Evolutionary conservation across 1,284 basidiomycete species (phyloP).

Genomic region (Puccinia novopanici): DNA sequence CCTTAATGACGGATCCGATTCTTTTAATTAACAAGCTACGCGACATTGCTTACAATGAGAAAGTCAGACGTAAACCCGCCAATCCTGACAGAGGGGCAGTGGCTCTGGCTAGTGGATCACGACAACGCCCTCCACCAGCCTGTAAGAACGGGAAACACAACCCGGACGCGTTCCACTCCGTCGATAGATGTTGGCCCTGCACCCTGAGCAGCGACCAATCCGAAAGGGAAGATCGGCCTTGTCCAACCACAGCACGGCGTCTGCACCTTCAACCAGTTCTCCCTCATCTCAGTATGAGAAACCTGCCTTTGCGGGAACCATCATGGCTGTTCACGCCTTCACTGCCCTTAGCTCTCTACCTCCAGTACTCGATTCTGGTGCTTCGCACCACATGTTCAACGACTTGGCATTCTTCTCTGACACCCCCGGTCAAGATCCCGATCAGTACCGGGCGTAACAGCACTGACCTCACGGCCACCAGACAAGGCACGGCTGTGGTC

Average conservation of each 20-base stretch:
- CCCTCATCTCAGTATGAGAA: too few relatives aligned
- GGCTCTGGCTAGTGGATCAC: not conserved
- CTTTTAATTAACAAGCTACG: not conserved
- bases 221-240: too few relatives aligned
- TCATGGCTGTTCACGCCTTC: not conserved
- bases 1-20: not conserved
- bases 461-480: too few relatives aligned
- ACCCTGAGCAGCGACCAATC: not conserved
- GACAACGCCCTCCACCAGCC: not conserved
- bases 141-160: not conserved
- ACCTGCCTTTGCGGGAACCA: not conserved
- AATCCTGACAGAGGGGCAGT: too few relatives aligned
- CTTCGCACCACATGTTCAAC: constrained; percentile 34
- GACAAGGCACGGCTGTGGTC: too few relatives aligned
- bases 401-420: not conserved
- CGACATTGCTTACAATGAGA: not conserved
- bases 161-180: not conserved
- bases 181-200: not conserved
- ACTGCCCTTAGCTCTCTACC: not conserved
- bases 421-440: not conserved
- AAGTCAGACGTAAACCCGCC: not conserved
- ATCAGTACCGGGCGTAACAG: not conserved
- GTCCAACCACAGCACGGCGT: too few relatives aligned
- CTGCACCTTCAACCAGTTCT: too few relatives aligned
- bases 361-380: not conserved